Base-by-base conservation (phyloP, 202 grass and related monocot species). In the Schoenoplectus tabernaemontani region DNA sequence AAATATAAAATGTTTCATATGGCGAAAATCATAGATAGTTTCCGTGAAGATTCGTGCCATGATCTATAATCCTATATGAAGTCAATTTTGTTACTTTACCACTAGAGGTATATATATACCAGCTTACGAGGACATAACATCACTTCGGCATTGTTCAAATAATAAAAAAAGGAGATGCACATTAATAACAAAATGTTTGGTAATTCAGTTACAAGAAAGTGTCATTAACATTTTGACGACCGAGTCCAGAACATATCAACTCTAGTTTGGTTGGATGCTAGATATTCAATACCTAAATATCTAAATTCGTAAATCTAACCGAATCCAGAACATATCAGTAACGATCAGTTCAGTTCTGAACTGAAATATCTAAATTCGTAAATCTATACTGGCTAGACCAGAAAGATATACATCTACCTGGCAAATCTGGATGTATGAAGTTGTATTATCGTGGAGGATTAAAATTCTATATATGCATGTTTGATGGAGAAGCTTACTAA, bases 171-270 rank as follows among this genome's bases (percentile, higher is more conserved):
- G 12, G 13, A 16, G 66, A 36, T 28, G 54, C 7, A 53, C 10
- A 53, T 36, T 11, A n/a, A 75, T 36, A 53, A 16, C 70, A 5
- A 75, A 75, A 33, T 75, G 47, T 75, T 75, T 51, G 70, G 47
- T 36, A 75, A 75, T 56, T 75, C 28, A 28, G 28, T 43, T 74
- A 74, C 6, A 33, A 50, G 23, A 5, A 71, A 56, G 47, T 75
- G 15, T 33, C 16, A 54, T n/a, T 7, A 16, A n/a, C 17, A 36
- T 13, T 54, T 34, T 12, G 30, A 54, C 17, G 17, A 28, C 28
- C 28, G 28, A 34, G 15, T 10, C 13, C 30, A 75, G 24, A 75
- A 10, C 47, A 75, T 54, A 75, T 34, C 70, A 15, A 4, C 7
- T 75, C 12, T 75, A 50, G 15, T 73, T 73, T 0, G 28, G 47